Percentiles rank a stretch among this genome's conserved stretches.
Evolutionary conservation across 2,329 filamentous ascomycete genomes (phyloP).

Genomic region (Pseudovirgaria hyperparasitica): DNA sequence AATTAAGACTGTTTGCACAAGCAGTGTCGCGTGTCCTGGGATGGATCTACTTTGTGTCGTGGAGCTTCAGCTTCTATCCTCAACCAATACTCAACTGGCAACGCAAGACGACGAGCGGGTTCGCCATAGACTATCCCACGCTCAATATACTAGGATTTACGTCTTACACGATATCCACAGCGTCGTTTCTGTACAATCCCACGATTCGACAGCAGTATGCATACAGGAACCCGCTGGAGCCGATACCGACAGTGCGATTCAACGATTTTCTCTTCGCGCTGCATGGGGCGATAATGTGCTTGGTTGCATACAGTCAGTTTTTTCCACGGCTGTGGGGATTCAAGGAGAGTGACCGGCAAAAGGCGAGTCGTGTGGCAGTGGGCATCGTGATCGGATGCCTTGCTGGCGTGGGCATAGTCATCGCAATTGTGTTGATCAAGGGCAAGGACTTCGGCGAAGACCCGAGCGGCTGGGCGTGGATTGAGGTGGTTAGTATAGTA

Average conservation of each 20-base stretch:
- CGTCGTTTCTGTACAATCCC: slow-evolving; percentile 65
- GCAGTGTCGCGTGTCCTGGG: slow-evolving; percentile 22
- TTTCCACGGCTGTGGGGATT: slow-evolving; percentile 65
- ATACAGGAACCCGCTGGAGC: slow-evolving; percentile 56
- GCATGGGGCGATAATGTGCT: slow-evolving; percentile 63
- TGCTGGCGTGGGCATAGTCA: slow-evolving; percentile 37
- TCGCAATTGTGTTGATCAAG: slow-evolving; percentile 30
- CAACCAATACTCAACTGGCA: slow-evolving; percentile 71
- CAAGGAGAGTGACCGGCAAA: slow-evolving; percentile 40
- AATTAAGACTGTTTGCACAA: slow-evolving; percentile 16
- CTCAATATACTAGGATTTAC: slow-evolving; percentile 61
- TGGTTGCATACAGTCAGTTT: slow-evolving; percentile 68
- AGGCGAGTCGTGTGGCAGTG: slow-evolving; percentile 49
- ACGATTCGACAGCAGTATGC: slow-evolving; percentile 74
- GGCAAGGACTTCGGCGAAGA: slow-evolving; percentile 33
- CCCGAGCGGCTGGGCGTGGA: slow-evolving; percentile 45
- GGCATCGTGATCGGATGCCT: slow-evolving; percentile 60
- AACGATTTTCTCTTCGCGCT: slow-evolving; percentile 85
- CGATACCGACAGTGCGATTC: slow-evolving; percentile 70
- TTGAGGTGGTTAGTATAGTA: slow-evolving; percentile 42
- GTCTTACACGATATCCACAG: slow-evolving; percentile 64
- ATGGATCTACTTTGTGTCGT: slow-evolving; percentile 23
- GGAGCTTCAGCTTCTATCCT: slow-evolving; percentile 79
- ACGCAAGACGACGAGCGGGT: slow-evolving; percentile 66
- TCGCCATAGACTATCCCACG: slow-evolving; percentile 77